Conservation (phyloP, 169 alveolate genomes). For the Toxoplasma gondii region DNA sequence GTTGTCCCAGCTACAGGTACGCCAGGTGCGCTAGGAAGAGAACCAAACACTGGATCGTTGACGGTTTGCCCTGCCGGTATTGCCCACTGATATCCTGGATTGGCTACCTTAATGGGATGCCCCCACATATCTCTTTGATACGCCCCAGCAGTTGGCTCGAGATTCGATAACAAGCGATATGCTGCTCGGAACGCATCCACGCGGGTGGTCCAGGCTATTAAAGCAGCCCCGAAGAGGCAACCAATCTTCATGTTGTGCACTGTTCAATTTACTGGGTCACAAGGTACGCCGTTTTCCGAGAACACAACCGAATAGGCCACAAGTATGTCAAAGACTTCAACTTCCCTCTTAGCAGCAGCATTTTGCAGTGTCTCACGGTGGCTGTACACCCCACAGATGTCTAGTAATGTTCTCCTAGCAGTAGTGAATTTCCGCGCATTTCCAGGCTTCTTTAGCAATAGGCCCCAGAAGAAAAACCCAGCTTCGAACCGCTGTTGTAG, state of each 20-base stretch:
- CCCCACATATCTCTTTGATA: background rate
- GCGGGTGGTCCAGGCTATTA: background rate
- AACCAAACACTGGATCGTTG: background rate
- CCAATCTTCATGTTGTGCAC: background rate
- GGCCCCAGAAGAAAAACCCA: too few species aligned
- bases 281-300: background rate
- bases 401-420: too few species aligned
- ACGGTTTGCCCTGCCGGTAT: background rate
- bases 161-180: background rate
- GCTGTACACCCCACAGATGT: background rate
- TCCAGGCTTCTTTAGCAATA: too few species aligned
- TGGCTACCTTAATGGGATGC: conserved; percentile 21
- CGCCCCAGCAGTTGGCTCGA: conserved; percentile 14
- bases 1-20: background rate
- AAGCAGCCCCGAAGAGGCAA: background rate
- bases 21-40: background rate
- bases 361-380: background rate
- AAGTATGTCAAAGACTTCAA: too few species aligned
- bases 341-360: background rate
- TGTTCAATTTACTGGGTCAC: background rate
- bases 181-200: background rate
- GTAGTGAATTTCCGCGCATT: too few species aligned
- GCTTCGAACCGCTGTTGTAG: too few species aligned
- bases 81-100: background rate
- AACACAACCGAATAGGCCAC: background rate